Base-by-base conservation (phyloP, 169 alveolate genomes). In the Plasmodium knowlesi region DNA sequence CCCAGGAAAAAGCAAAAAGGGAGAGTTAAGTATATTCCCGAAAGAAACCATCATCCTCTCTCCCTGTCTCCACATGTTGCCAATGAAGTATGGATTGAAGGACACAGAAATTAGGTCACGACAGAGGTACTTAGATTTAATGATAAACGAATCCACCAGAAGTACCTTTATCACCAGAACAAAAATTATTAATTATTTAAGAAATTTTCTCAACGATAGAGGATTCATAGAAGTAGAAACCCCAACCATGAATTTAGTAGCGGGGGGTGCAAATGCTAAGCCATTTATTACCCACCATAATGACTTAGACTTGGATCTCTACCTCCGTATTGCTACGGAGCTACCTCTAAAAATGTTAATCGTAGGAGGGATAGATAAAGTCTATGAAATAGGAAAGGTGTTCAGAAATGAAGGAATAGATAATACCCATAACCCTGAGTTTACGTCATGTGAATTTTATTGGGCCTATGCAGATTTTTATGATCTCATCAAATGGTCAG, bases 341-440 rank as follows among this genome's bases (percentile, higher is more conserved):
- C 97, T 99, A 82, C 98, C 98, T 96, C 96, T 99, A 86, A 99
- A 99, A 97, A 98, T 98, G 97, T 97, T 99, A 70, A 96, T 99
- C 54, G 99, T 99, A 12, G 99, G 99, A 30, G 99, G 99, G 37
- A 83, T 99, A 92, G 99, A 98, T 80, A 97, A 98, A 96, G 99
- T 99, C 8, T 99, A 97, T 93, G 99, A 99, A 97, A 99, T 99
- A 46, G 99, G 99, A 61, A 98, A 98, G 94, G 98, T 98, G 94
- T 99, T 99, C 96, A 98, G 99, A 93, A 99, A 99, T 94, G 99
- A 99, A 96, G 99, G 99, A 6, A 99, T 99, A 91, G 99, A 99
- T 95, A 93, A 98, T 91, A 98, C 99, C 9, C 99, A 99, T 97
- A 99, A 99, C 95, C 99, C 99, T 28, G 99, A 99, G 96, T 99